These are phyloP conservation scores for Epipyxis sp. DNA, from an alignment of 108 stramenopile species.

Conservation along the genomic window DNA sequence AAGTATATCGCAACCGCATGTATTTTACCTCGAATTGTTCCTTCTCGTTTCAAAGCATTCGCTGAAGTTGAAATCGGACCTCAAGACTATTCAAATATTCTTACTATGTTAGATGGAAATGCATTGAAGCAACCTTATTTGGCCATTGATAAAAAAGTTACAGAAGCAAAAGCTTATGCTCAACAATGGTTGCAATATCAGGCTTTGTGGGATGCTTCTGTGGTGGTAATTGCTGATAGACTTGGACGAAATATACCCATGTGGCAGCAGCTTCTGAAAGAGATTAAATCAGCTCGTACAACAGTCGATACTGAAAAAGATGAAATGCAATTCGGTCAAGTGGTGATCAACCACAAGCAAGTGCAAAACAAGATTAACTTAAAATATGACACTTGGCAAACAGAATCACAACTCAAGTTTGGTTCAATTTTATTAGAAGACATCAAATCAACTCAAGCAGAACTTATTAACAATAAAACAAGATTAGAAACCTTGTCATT, in stretches of 20 bases:
- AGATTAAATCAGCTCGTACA: conserved; percentile 73
- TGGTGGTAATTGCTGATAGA: conserved; percentile 67
- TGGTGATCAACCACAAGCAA: conserved; percentile 78
- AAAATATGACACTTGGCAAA: conserved; percentile 97
- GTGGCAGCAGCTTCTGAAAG: conserved; percentile 76
- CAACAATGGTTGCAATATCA: conserved; percentile 89
- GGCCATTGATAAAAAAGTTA: conserved; percentile 65
- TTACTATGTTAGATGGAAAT: conserved; percentile 36
- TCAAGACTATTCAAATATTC: conserved; percentile 36
- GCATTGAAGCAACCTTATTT: conserved; percentile 65
- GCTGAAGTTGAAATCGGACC: conserved; percentile 47
- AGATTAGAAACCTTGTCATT: conserved; percentile 73
- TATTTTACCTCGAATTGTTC: conserved; percentile 41
- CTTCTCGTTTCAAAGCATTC: conserved; percentile 83
- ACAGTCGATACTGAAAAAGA: conserved; percentile 77
- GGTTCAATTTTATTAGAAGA: conserved; percentile 67
- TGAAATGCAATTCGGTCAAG: conserved; percentile 74
- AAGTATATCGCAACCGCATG: neutral
- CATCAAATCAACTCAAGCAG: conserved; percentile 63
- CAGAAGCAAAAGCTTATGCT: conserved; percentile 65
- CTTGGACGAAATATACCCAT: conserved; percentile 73
- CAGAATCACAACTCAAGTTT: conserved; percentile 82
- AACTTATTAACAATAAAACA: conserved; percentile 65
- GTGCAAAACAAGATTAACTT: conserved; percentile 76
- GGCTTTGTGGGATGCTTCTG: conserved; percentile 87